Conservation (phyloP, 495 filamentous ascomycete genomes). For the Barbatosphaeria neglecta region DNA sequence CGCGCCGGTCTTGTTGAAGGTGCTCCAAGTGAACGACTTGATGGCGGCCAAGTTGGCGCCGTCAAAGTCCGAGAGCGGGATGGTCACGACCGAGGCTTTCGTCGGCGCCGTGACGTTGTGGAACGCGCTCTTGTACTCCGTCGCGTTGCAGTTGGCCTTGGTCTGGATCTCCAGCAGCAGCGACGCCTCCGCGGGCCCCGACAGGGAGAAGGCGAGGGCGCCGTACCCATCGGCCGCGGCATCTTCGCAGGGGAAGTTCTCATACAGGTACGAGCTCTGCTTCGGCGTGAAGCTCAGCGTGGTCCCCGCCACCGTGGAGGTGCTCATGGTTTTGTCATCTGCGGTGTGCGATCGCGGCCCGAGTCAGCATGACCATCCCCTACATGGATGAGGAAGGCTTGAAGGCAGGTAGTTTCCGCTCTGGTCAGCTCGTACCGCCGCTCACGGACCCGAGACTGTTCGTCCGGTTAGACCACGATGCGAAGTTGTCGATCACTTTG, state of each 20-base stretch:
- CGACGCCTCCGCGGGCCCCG: slow-evolving; percentile 3
- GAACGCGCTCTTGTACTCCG: slow-evolving; percentile 3
- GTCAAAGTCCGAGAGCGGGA: slow-evolving; percentile 3
- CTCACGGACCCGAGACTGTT: slow-evolving; percentile 6
- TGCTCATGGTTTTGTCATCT: slow-evolving; percentile 9
- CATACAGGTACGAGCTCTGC: slow-evolving; percentile 7
- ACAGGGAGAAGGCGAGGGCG: slow-evolving; percentile 4
- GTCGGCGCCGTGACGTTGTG: slow-evolving; percentile 2
- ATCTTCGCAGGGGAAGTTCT: slow-evolving; percentile 6
- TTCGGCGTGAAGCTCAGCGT: slow-evolving; percentile 3
- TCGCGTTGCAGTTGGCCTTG: background rate
- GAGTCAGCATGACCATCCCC: no score
- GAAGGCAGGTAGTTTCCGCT: background rate
- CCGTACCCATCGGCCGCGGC: background rate
- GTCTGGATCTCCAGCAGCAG: slow-evolving; percentile 10
- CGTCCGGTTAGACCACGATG: background rate
- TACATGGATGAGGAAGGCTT: no score
- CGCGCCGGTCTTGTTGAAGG: background rate
- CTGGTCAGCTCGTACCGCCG: slow-evolving; percentile 5
- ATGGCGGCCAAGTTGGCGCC: slow-evolving; percentile 4
- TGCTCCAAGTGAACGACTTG: slow-evolving; percentile 6
- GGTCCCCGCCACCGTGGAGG: background rate
- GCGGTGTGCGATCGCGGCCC: background rate
- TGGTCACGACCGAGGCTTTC: background rate
- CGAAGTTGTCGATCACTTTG: slow-evolving; percentile 8